phyloP scores from a whole-genome alignment of 225 moss, liverwort and hornwort species.

The Bryoerythrophyllum caledonicum region DNA sequence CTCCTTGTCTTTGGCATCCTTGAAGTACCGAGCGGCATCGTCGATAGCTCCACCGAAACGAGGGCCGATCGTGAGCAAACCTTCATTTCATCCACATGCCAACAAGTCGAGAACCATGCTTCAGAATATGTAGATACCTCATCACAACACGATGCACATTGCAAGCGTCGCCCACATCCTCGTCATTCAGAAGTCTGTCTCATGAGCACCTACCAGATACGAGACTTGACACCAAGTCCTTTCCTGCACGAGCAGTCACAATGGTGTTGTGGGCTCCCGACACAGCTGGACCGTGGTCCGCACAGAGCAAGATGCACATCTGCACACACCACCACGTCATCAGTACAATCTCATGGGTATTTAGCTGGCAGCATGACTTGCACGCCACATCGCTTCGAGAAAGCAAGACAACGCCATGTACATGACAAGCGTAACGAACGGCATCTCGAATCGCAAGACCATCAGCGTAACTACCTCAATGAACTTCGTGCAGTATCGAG shows the following conservation, averaged over 20 bases:
- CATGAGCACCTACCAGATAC: slow-evolving; percentile 37
- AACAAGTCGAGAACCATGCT: not conserved
- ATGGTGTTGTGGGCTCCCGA: slow-evolving; percentile 77
- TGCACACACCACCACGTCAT: slow-evolving; percentile 20
- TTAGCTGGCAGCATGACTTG: not conserved
- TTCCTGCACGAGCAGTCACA: slow-evolving; percentile 73
- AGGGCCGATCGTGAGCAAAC: slow-evolving; percentile 75
- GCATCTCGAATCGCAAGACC: not conserved
- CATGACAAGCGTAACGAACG: not conserved
- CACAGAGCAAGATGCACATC: slow-evolving; percentile 77
- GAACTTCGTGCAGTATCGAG: slow-evolving; percentile 72
- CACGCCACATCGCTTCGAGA: not conserved
- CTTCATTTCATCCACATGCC: slow-evolving; percentile 12
- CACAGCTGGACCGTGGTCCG: slow-evolving; percentile 73
- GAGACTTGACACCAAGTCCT: slow-evolving; percentile 73
- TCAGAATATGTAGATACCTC: not conserved
- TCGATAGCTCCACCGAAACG: slow-evolving; percentile 80
- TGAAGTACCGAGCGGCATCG: slow-evolving; percentile 80
- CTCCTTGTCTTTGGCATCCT: slow-evolving; percentile 57
- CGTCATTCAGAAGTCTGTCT: not conserved
- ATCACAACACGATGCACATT: not conserved
- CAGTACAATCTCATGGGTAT: not conserved
- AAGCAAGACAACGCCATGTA: not conserved
- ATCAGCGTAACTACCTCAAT: slow-evolving; percentile 42
- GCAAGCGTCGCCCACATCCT: not conserved